phyloP scores from a whole-genome alignment of 495 filamentous ascomycete species.

The Trichocladium uniseriatum region DNA sequence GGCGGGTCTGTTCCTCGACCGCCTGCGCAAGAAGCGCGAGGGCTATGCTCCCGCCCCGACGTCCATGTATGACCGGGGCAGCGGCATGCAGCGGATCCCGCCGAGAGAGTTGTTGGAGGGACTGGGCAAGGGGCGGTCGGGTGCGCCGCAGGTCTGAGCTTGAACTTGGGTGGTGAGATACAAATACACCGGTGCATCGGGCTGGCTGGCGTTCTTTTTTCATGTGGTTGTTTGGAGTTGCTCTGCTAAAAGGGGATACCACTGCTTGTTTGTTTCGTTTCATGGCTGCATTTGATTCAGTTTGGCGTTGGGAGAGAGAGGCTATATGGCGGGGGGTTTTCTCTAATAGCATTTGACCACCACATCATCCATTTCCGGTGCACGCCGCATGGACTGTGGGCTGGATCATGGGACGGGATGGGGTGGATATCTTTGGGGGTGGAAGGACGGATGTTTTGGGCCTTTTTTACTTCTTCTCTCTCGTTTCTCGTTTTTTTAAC shows the following conservation, averaged over 20 bases:
- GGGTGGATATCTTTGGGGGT: too few species aligned
- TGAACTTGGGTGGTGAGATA: not conserved
- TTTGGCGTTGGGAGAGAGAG: too few species aligned
- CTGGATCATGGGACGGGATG: too few species aligned
- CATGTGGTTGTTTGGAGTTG: not conserved
- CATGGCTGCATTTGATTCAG: too few species aligned
- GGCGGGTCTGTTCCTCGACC: slow-evolving; percentile 72
- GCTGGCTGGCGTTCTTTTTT: not conserved
- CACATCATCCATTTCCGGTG: too few species aligned
- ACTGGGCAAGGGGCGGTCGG: slow-evolving; percentile 30
- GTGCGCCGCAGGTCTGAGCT: slow-evolving; percentile 33
- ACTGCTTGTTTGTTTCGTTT: too few species aligned
- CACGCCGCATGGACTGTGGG: too few species aligned
- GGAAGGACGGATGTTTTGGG: too few species aligned
- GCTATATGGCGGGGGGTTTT: too few species aligned
- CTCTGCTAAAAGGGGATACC: not conserved
- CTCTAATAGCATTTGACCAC: too few species aligned
- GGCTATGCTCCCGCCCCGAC: slow-evolving; percentile 80
- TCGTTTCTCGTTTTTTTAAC: not conserved
- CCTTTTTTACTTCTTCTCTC: not conserved
- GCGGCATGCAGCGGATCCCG: slow-evolving; percentile 69
- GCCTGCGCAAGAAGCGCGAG: slow-evolving; percentile 71
- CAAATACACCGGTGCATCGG: too few species aligned
- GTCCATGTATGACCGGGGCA: slow-evolving; percentile 59
- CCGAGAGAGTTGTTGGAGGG: slow-evolving; percentile 67